These are phyloP conservation scores for Raphidocelis subcapitata DNA, from an alignment of 139 green algal genomes.

Conservation along the genomic window DNA sequence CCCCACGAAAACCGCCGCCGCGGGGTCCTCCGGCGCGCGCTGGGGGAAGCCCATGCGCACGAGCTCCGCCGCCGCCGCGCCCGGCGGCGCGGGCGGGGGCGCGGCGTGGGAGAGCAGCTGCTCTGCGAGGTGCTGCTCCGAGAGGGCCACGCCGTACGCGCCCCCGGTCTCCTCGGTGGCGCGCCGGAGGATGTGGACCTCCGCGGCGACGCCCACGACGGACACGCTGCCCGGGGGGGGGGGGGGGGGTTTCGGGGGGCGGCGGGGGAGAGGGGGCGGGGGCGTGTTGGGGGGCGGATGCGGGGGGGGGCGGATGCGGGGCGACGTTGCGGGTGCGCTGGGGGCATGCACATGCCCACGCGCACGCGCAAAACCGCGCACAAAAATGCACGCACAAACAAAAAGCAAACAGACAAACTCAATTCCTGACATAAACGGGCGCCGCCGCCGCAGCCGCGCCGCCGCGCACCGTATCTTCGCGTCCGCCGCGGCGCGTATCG, in stretches of 20 bases:
- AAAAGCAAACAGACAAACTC: too few species aligned
- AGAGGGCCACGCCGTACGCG: slow-evolving; percentile 75
- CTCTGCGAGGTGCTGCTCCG: slow-evolving; percentile 74
- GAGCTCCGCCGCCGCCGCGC: slow-evolving; percentile 35
- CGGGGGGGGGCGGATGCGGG: too few species aligned
- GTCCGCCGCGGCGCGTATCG: slow-evolving; percentile 62
- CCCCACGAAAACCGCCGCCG: slow-evolving; percentile 62
- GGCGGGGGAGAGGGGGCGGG: too few species aligned
- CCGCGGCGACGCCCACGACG: slow-evolving; percentile 51
- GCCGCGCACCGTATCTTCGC: slow-evolving; percentile 40
- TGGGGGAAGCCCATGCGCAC: slow-evolving; percentile 89
- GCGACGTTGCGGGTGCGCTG: too few species aligned
- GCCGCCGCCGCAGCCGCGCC: neutral
- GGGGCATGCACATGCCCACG: too few species aligned
- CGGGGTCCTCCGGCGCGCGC: slow-evolving; percentile 50
- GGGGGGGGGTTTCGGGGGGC: too few species aligned
- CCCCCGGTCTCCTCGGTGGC: slow-evolving; percentile 80
- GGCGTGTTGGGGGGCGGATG: too few species aligned
- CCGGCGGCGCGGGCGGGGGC: slow-evolving; percentile 6
- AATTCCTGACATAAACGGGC: too few species aligned
- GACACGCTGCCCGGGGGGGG: slow-evolving; percentile 37
- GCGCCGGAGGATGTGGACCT: slow-evolving; percentile 78
- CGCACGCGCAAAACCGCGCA: too few species aligned
- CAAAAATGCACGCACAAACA: too few species aligned
- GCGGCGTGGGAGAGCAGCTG: slow-evolving; percentile 6